Conservation (phyloP, 345 rosid genomes). For the Euphorbia lathyris region DNA sequence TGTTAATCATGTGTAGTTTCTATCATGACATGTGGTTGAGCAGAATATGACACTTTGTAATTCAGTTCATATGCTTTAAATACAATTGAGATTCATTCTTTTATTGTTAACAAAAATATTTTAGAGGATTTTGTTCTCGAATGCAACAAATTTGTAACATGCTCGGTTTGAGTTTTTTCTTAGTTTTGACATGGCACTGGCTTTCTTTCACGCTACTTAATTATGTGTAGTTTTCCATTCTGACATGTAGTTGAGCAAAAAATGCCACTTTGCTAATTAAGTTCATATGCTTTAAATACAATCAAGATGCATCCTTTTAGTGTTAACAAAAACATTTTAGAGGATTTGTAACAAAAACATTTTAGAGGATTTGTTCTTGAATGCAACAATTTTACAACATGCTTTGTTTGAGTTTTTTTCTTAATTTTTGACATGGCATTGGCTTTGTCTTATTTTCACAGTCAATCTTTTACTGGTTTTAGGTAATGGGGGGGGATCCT, state of each 20-base stretch:
- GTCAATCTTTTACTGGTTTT: conserved; percentile 14
- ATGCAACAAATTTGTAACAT: not conserved
- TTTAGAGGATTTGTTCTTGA: not conserved
- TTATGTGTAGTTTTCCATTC: not conserved
- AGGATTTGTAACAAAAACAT: too few relatives aligned
- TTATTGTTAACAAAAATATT: not conserved
- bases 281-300: not conserved
- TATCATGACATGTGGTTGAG: not conserved
- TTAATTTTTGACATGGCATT: not conserved
- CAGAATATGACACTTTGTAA: not conserved
- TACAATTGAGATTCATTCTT: not conserved
- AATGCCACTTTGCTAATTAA: not conserved
- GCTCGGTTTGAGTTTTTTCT: not conserved
- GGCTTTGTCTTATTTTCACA: not conserved
- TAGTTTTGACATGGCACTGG: not conserved
- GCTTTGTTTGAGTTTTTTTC: not conserved
- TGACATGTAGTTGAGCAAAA: not conserved
- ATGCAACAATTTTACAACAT: not conserved
- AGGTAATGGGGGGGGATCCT: conserved; percentile 92
- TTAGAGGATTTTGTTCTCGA: not conserved
- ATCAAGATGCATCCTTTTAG: not conserved
- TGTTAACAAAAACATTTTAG: not conserved
- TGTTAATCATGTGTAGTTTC: not conserved
- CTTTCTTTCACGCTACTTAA: not conserved
- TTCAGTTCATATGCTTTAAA: not conserved